Conservation (phyloP, 768 basidiomycete species). For the Phallus indusiatus region DNA sequence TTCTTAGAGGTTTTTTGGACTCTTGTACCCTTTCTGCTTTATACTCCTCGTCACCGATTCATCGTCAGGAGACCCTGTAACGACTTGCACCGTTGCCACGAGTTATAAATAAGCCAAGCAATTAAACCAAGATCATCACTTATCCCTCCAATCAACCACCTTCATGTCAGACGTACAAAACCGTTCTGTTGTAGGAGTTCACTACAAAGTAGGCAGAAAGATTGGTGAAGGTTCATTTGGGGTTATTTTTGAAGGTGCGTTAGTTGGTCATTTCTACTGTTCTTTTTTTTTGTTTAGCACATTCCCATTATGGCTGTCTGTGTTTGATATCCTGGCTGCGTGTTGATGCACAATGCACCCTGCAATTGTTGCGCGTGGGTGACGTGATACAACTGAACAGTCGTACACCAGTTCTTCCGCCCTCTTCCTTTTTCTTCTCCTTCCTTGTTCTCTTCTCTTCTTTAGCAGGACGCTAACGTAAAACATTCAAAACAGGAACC, state of each 20-base stretch:
- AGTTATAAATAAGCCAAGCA: background rate
- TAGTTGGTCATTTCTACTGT: background rate
- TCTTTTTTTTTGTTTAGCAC: slow-evolving; percentile 1
- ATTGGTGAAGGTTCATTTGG: slow-evolving; percentile 99
- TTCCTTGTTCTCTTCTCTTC: background rate
- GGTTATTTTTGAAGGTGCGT: slow-evolving; percentile 83
- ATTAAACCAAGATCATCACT: background rate
- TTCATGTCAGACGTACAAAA: slow-evolving; percentile 5
- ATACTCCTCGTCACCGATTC: background rate
- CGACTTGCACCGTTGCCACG: background rate
- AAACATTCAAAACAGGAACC: slow-evolving; percentile 48
- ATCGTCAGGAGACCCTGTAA: background rate
- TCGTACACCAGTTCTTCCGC: background rate
- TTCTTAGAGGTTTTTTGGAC: background rate
- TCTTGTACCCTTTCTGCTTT: background rate
- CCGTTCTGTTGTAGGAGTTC: slow-evolving; percentile 67
- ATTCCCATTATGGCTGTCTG: background rate
- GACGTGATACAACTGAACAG: background rate
- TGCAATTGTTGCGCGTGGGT: background rate
- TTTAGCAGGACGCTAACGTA: background rate
- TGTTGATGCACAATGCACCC: background rate
- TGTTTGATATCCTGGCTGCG: background rate
- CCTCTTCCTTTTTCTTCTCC: background rate
- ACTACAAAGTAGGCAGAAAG: slow-evolving; percentile 97
- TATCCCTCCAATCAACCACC: background rate